Conservation (phyloP, 352 stramenopile genomes). For the Phytophthora sojae region DNA sequence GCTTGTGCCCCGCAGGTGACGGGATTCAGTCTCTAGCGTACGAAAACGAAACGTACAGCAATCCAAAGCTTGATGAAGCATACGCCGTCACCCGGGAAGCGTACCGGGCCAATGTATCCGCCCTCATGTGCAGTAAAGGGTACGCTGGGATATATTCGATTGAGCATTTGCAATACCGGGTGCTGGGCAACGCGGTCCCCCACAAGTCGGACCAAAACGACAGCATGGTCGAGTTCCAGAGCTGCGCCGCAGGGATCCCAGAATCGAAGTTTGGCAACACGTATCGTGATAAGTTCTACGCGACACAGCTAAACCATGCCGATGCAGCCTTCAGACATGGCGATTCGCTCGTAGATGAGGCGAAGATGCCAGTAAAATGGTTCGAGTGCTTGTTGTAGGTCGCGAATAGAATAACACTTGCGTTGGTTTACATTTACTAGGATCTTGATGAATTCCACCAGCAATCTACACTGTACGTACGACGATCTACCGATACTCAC, state of each 20-base stretch:
- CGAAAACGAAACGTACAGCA: constrained; percentile 30
- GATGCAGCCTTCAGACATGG: constrained; percentile 48
- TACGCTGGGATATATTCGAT: constrained; percentile 35
- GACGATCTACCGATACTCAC: too few species aligned
- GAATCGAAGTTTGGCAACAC: constrained; percentile 33
- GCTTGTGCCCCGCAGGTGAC: constrained; percentile 28
- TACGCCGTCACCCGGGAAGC: background rate
- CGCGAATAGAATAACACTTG: background rate
- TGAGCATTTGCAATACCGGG: constrained; percentile 14
- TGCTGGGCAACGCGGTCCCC: constrained; percentile 16
- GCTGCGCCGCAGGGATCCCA: constrained; percentile 32
- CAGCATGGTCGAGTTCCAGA: constrained; percentile 33
- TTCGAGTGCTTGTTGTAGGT: constrained; percentile 24
- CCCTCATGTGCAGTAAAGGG: constrained; percentile 33
- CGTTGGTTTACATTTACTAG: too few species aligned
- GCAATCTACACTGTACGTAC: too few species aligned
- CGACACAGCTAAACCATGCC: constrained; percentile 13
- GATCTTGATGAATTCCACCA: too few species aligned
- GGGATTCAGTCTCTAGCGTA: constrained; percentile 33
- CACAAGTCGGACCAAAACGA: constrained; percentile 39
- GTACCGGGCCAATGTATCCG: constrained; percentile 14
- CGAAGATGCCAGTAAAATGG: constrained; percentile 46
- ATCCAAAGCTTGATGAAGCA: constrained; percentile 5
- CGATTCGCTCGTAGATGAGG: constrained; percentile 31
- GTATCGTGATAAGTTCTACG: constrained; percentile 41